These are phyloP conservation scores for Tetracladium maxilliforme DNA, from an alignment of 2,329 filamentous ascomycete genomes.

Conservation along the genomic window DNA sequence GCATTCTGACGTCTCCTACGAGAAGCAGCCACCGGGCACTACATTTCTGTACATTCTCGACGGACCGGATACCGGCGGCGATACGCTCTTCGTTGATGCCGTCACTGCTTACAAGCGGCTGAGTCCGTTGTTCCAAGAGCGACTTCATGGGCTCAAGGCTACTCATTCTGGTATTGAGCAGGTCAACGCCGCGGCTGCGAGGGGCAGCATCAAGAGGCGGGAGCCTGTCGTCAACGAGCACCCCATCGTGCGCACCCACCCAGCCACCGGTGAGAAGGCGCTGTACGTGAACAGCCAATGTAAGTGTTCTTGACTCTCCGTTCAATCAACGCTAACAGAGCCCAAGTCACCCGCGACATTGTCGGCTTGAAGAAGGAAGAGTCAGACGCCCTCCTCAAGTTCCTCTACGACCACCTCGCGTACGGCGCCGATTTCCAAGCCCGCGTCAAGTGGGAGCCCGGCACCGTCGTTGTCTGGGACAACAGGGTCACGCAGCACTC, in stretches of 20 bases:
- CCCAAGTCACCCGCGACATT: conserved; percentile 60
- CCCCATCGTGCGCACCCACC: conserved; percentile 69
- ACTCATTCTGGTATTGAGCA: conserved; percentile 77
- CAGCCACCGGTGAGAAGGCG: conserved; percentile 70
- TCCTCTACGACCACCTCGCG: conserved; percentile 63
- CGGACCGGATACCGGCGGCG: conserved; percentile 63
- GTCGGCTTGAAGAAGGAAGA: conserved; percentile 80
- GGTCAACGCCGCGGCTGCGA: conserved; percentile 49
- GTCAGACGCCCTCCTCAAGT: conserved; percentile 62
- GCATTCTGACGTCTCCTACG: conserved; percentile 83
- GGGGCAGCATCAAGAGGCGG: conserved; percentile 57
- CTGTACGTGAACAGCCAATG: conserved; percentile 74
- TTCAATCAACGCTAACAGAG: conserved; percentile 3
- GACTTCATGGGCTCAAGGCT: conserved; percentile 67
- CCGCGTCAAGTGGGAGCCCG: conserved; percentile 61
- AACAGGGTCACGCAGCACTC: conserved; percentile 70
- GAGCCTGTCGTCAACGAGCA: conserved; percentile 64
- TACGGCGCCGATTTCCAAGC: conserved; percentile 59
- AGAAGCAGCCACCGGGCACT: conserved; percentile 76
- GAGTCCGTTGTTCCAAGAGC: conserved; percentile 63
- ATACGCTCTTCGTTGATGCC: conserved; percentile 71
- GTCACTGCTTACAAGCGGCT: conserved; percentile 71
- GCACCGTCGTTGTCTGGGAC: conserved; percentile 80
- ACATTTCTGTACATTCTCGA: conserved; percentile 87
- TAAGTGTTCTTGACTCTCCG: conserved; percentile 22